A percentile compares a stretch with the other conserved stretches of the same genome.
phyloP scores from a whole-genome alignment of 2,329 filamentous ascomycete species.

The Metarhizium anisopliae region DNA sequence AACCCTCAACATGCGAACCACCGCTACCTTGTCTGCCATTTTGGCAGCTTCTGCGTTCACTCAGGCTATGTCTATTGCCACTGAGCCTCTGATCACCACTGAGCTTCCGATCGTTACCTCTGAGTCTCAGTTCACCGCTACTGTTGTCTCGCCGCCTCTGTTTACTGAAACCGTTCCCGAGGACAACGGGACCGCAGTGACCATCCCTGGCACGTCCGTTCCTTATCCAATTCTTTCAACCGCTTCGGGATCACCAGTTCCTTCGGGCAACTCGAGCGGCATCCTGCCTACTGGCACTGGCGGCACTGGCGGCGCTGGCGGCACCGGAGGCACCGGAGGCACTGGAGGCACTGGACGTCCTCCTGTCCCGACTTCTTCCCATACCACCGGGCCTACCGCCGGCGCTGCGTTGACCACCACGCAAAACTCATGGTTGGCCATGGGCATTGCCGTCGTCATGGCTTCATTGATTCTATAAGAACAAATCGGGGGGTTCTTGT shows the following conservation, averaged over 20 bases:
- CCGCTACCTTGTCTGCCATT: conserved; percentile 8
- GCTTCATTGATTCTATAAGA: conserved; percentile 1
- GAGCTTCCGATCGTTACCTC: not conserved
- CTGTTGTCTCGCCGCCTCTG: not conserved
- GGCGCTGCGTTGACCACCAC: conserved; percentile 1
- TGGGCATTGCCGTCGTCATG: conserved; percentile 7
- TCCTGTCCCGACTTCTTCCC: not conserved
- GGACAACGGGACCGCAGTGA: not conserved
- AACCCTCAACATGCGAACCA: conserved; percentile 12
- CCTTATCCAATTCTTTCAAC: not conserved
- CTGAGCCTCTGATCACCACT: not conserved
- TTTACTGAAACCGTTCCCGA: not conserved
- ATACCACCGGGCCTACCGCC: not conserved
- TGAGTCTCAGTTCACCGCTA: not conserved
- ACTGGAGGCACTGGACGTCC: not conserved
- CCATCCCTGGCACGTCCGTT: not conserved
- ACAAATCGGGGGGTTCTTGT: not conserved
- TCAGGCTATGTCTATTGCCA: not conserved
- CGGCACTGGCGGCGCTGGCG: not conserved
- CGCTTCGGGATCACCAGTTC: not conserved
- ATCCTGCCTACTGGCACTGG: conserved; percentile 2
- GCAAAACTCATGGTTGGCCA: conserved; percentile 8
- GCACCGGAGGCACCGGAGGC: not conserved
- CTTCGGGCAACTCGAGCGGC: conserved; percentile 1
- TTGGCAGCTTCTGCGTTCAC: conserved; percentile 9